Percentiles rank a stretch among this genome's conserved stretches.
These are phyloP conservation scores for Curvularia spicifera DNA, from an alignment of 2,329 filamentous ascomycete species.

Conservation along the genomic window DNA sequence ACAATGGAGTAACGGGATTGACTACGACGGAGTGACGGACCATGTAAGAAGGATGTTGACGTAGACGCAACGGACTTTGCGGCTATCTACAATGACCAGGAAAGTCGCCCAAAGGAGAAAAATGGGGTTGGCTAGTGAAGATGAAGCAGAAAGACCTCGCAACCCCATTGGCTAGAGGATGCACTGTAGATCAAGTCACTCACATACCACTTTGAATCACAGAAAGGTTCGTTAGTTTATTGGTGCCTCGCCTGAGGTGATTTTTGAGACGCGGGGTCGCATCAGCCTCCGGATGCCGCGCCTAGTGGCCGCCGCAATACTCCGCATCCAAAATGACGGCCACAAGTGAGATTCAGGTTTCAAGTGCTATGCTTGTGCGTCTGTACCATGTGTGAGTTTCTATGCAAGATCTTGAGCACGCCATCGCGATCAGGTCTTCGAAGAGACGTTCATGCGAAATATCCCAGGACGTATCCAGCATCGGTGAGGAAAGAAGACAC, in stretches of 20 bases:
- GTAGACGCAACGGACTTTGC: background rate
- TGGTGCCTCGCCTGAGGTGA: background rate
- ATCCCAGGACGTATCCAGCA: background rate
- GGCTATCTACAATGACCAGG: background rate
- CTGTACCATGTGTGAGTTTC: slow-evolving; percentile 1
- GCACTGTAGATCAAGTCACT: background rate
- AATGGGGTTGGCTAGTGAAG: background rate
- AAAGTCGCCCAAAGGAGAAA: background rate
- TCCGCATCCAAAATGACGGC: background rate
- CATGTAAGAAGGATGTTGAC: slow-evolving; percentile 1
- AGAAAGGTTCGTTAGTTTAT: background rate
- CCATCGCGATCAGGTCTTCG: background rate
- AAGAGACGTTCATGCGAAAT: background rate
- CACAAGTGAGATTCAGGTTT: background rate
- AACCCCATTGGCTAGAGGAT: background rate
- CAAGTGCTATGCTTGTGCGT: background rate
- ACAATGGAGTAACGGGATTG: slow-evolving; percentile 12
- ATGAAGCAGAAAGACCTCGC: background rate
- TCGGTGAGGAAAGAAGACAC: background rate
- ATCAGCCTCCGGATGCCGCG: background rate
- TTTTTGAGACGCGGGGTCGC: slow-evolving; percentile 1
- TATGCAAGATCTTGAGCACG: background rate
- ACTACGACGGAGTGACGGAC: background rate
- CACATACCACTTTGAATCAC: background rate
- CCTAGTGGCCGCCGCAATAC: background rate